A percentile compares a stretch with the other conserved stretches of the same genome.
Conservation (phyloP, 495 filamentous ascomycete species). For the Xylaria cubensis region DNA sequence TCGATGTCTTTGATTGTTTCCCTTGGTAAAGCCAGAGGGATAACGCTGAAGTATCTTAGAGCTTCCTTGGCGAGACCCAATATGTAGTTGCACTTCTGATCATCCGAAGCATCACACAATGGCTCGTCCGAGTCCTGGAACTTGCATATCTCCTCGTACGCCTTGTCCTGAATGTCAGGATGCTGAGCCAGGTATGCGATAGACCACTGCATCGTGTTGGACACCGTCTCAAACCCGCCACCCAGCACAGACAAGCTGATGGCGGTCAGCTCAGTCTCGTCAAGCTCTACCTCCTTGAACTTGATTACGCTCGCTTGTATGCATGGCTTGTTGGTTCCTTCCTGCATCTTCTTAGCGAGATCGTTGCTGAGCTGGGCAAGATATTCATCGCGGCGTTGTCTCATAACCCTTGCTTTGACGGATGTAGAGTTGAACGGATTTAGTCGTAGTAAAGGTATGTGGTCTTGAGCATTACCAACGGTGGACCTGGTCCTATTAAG, state of each 20-base stretch:
- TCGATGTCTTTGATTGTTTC: slow-evolving; percentile 65
- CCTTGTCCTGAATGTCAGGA: slow-evolving; percentile 66
- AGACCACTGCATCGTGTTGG: slow-evolving; percentile 68
- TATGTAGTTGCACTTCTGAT: slow-evolving; percentile 67
- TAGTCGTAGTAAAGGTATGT: slow-evolving; percentile 65
- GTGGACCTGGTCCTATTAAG: slow-evolving; percentile 66
- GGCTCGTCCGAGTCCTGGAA: slow-evolving; percentile 60
- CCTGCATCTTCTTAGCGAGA: slow-evolving; percentile 63
- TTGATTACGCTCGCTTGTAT: slow-evolving; percentile 70
- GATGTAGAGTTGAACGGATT: slow-evolving; percentile 62
- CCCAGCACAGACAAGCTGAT: slow-evolving; percentile 70
- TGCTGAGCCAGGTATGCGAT: slow-evolving; percentile 63
- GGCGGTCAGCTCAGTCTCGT: slow-evolving; percentile 63
- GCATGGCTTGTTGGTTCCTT: slow-evolving; percentile 66
- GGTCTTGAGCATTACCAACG: slow-evolving; percentile 69
- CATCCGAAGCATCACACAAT: slow-evolving; percentile 63
- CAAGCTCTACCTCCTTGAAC: slow-evolving; percentile 65
- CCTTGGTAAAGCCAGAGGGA: slow-evolving; percentile 66
- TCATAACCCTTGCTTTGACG: slow-evolving; percentile 61
- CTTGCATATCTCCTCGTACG: slow-evolving; percentile 59
- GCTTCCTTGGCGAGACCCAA: slow-evolving; percentile 66
- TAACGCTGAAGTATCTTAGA: slow-evolving; percentile 64
- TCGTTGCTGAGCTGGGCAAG: slow-evolving; percentile 58
- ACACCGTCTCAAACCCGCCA: slow-evolving; percentile 69
- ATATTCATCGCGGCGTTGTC: slow-evolving; percentile 66